Percentiles rank a stretch among this genome's conserved stretches.
phyloP scores from a whole-genome alignment of 805 yeast species.

The Teunomyces tritomae region DNA sequence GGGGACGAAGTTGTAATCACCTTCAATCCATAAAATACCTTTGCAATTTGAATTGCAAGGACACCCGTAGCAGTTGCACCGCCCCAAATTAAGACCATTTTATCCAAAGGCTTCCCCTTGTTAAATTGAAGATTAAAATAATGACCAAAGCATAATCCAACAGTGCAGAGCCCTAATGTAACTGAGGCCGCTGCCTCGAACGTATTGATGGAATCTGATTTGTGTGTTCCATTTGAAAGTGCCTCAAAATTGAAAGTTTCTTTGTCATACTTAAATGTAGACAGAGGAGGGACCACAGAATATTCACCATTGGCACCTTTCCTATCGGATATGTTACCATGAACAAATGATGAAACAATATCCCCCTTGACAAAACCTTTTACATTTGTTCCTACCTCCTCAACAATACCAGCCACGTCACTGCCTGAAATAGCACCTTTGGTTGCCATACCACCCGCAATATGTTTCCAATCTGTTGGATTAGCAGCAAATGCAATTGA shows the following conservation, averaged over 20 bases:
- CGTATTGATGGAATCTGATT: constrained; percentile 41
- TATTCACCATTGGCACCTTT: constrained; percentile 64
- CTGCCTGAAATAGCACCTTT: constrained; percentile 55
- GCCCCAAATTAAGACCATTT: constrained; percentile 32
- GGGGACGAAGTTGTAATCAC: constrained; percentile 30
- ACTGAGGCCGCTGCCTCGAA: constrained; percentile 68
- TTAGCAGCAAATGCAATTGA: constrained; percentile 56
- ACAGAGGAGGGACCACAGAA: constrained; percentile 35
- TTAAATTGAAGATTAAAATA: constrained; percentile 25
- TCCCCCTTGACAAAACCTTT: constrained; percentile 40
- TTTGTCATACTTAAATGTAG: constrained; percentile 31
- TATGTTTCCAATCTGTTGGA: constrained; percentile 73
- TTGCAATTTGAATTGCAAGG: constrained; percentile 32
- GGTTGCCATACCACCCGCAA: constrained; percentile 36
- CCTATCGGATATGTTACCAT: constrained; percentile 47
- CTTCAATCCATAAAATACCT: constrained; percentile 25
- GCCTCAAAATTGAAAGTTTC: constrained; percentile 9
- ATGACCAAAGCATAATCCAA: constrained; percentile 38
- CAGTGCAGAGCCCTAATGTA: constrained; percentile 52
- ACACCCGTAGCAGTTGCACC: constrained; percentile 35
- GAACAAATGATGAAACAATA: constrained; percentile 48
- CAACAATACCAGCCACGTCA: constrained; percentile 59
- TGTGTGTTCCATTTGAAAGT: constrained; percentile 19
- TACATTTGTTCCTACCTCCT: constrained; percentile 48
- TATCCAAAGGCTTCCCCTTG: constrained; percentile 12